These are phyloP conservation scores for Lunularia cruciata DNA, from an alignment of 225 moss, liverwort and hornwort species.

Conservation along the genomic window DNA sequence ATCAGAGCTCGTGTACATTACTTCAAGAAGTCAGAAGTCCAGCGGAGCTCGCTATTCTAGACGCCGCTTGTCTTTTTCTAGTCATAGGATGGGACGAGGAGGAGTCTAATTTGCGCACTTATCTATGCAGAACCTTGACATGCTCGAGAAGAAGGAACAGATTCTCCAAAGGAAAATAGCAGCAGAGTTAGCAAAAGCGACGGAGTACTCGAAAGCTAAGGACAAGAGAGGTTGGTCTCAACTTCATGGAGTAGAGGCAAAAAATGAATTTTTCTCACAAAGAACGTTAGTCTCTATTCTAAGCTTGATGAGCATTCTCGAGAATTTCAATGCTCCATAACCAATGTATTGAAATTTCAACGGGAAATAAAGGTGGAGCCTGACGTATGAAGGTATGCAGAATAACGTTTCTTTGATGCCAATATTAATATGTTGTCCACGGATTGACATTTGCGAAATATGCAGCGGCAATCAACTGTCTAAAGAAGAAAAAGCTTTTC, in stretches of 20 bases:
- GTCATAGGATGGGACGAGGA: neutral
- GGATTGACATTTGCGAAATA: too few relatives aligned
- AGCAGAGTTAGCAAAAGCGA: constrained; percentile 42
- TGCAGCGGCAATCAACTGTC: constrained; percentile 95
- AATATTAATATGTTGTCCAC: too few relatives aligned
- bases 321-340: too few relatives aligned
- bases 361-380: too few relatives aligned
- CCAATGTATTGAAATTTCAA: too few relatives aligned
- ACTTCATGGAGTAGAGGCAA: neutral
- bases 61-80: too few relatives aligned
- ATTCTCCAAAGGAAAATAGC: constrained; percentile 53
- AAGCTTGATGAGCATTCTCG: too few relatives aligned
- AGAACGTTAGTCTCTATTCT: too few relatives aligned
- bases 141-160: constrained; percentile 55
- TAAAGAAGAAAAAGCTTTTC: constrained; percentile 94
- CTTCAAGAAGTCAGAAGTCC: neutral
- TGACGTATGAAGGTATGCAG: too few relatives aligned
- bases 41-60: neutral
- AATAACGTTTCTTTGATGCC: too few relatives aligned
- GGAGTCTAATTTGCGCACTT: neutral
- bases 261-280: too few relatives aligned
- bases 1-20: neutral
- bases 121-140: constrained; percentile 45
- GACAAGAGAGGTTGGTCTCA: constrained; percentile 44
- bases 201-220: constrained; percentile 49